Base-by-base conservation (phyloP, 116 monocot species). In the Cymodocea nodosa region DNA sequence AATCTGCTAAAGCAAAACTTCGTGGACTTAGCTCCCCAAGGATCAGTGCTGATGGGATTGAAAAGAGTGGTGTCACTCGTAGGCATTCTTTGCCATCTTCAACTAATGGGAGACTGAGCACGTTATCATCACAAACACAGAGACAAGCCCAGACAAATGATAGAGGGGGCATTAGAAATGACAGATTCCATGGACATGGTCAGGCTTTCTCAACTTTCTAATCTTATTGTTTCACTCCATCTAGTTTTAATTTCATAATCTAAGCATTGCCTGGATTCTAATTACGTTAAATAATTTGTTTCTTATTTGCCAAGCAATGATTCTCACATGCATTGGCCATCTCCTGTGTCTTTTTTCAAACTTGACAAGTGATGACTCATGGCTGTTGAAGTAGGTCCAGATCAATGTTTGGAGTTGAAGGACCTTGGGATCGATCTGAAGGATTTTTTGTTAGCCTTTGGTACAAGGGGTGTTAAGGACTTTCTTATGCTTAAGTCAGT, bases 1-100 rank as follows among this genome's bases (percentile, higher is more conserved):
- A 84, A 65, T 94, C 94, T 60, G 80, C 82, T 23, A 89, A 90
- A 68, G 90, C 95, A 72, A 89, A 90, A 58, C 50, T 87, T 53
- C 70, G 85, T 18, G 83, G 72, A 16, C 85, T 79, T 48, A 74
- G 56, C 68, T 94, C 85, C 23, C 87, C 84, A 35, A 86, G 82
- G 52, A 56, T 89, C 64, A 75, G 72, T 25, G 78, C 83, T 9
- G 94, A 94, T 58, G 81, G 82, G 40, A 75, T 59, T 54, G 90
- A 87, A 19, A 83, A 75, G 71, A 83, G 73, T 82, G 77, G 72
- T 0, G 40, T 66, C 18, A 74, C 81, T 18, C 80, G 87, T 20
- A 72, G 90, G 14, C 87, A 90, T 72, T 95, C 90, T 57, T 71
- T 90, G 63, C 90, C 90, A 57, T 77, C 76, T 37, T 73, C 76